phyloP scores from a whole-genome alignment of 345 rosid species.

The Salix caprea region DNA sequence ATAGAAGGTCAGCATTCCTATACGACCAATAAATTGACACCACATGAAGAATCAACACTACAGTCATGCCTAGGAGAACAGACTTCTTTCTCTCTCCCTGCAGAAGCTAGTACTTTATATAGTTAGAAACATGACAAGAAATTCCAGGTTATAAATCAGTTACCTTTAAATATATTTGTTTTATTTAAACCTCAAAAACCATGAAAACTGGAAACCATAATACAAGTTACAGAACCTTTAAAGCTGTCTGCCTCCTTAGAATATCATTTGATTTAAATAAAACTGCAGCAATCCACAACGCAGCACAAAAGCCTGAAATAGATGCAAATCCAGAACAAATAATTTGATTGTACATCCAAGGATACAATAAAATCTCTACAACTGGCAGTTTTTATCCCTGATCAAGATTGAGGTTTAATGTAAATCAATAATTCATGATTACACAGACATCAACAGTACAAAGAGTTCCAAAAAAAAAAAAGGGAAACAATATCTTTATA shows the following conservation, averaged over 20 bases:
- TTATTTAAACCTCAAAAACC: not conserved
- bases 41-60: slow-evolving; percentile 38
- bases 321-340: not conserved
- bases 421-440: no score
- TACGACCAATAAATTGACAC: slow-evolving; percentile 49
- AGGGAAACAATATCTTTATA: not conserved
- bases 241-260: slow-evolving; percentile 55
- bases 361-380: not conserved
- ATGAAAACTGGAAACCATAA: not conserved
- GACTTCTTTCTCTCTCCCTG: slow-evolving; percentile 56
- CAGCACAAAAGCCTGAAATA: slow-evolving; percentile 43
- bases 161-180: not conserved
- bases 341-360: not conserved
- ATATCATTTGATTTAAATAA: slow-evolving; percentile 57
- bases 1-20: slow-evolving; percentile 39
- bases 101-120: slow-evolving; percentile 11
- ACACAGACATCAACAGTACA: not conserved
- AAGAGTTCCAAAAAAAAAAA: not conserved
- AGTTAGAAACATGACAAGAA: not conserved
- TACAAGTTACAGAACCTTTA: slow-evolving; percentile 35
- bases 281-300: slow-evolving; percentile 49
- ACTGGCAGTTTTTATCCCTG: not conserved
- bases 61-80: slow-evolving; percentile 34
- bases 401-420: not conserved
- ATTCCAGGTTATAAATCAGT: not conserved